Evolutionary conservation across 108 stramenopile species (phyloP).

Genomic region (Pelagomonas calceolata): DNA sequence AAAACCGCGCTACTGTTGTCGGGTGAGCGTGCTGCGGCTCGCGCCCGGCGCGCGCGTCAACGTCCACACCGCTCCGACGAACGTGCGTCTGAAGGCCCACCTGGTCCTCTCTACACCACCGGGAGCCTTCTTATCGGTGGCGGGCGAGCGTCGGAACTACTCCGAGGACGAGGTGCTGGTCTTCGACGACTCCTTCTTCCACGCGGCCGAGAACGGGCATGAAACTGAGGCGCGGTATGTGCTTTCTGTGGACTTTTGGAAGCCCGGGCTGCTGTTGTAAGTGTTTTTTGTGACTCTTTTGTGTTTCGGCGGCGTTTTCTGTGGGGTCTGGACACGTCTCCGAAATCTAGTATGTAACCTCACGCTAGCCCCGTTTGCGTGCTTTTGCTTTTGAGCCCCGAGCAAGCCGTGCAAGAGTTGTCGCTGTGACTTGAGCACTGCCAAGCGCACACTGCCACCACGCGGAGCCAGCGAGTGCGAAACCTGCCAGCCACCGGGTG

Average conservation of each 20-base stretch:
- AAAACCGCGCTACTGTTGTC: background rate
- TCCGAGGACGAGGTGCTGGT: background rate
- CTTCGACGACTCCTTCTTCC: constrained; percentile 16
- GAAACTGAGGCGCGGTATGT: background rate
- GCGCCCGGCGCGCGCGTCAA: background rate
- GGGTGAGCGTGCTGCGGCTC: background rate
- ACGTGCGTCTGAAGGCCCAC: background rate
- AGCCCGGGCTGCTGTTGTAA: background rate
- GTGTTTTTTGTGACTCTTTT: too few species aligned
- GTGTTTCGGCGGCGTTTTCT: too few species aligned
- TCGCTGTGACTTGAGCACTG: too few species aligned
- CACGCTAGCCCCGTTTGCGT: too few species aligned
- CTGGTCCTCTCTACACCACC: background rate
- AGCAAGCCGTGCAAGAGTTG: too few species aligned
- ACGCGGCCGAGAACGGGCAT: constrained; percentile 3
- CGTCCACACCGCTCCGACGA: background rate
- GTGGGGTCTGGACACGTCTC: too few species aligned
- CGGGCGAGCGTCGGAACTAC: background rate
- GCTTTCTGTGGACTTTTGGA: background rate
- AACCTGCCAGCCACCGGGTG: too few species aligned
- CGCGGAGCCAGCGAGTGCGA: too few species aligned
- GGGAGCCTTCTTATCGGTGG: background rate
- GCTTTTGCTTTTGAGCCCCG: too few species aligned
- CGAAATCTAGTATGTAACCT: too few species aligned
- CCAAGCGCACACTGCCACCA: too few species aligned